Evolutionary conservation across 2,329 filamentous ascomycete species (phyloP).

Genomic region (Paecilomyces formosus): DNA sequence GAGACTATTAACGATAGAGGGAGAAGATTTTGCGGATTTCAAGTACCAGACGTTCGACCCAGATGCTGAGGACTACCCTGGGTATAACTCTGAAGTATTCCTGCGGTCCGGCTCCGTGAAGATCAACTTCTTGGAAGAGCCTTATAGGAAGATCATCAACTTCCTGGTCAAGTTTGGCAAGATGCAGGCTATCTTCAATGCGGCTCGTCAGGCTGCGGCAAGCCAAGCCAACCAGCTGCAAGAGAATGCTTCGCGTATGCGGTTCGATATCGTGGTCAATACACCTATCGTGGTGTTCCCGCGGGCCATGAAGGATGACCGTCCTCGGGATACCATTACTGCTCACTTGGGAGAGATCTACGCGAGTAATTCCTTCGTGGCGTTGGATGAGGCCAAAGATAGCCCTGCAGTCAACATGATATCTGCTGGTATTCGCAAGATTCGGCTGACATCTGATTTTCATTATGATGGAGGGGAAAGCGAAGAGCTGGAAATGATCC

Average conservation of each 20-base stretch:
- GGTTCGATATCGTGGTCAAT: conserved; percentile 87
- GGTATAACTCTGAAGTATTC: conserved; percentile 87
- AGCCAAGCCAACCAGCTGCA: conserved; percentile 91
- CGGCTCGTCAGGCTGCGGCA: conserved; percentile 86
- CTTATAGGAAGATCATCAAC: conserved; percentile 95
- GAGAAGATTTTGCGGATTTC: conserved; percentile 92
- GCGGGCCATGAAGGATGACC: conserved; percentile 62
- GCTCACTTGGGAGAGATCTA: conserved; percentile 97
- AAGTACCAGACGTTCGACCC: conserved; percentile 93
- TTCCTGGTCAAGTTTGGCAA: conserved; percentile 98
- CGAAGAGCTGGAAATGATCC: conserved; percentile 92
- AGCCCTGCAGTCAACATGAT: conserved; percentile 80
- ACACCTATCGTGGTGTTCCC: conserved; percentile 97
- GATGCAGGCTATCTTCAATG: conserved; percentile 99
- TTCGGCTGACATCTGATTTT: conserved; percentile 82
- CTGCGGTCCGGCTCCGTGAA: conserved; percentile 91
- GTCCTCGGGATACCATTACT: conserved; percentile 72
- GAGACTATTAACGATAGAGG: conserved; percentile 87
- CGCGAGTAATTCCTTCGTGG: conserved; percentile 84
- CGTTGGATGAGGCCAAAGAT: conserved; percentile 67
- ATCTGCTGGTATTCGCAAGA: conserved; percentile 83
- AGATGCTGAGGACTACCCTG: conserved; percentile 70
- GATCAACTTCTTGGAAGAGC: conserved; percentile 93
- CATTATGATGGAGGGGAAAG: conserved; percentile 64
- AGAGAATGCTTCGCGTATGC: conserved; percentile 80